A percentile compares a stretch with the other conserved stretches of the same genome.
These are phyloP conservation scores for Luffa aegyptiaca DNA, from an alignment of 306 rosid genomes.

Conservation along the genomic window DNA sequence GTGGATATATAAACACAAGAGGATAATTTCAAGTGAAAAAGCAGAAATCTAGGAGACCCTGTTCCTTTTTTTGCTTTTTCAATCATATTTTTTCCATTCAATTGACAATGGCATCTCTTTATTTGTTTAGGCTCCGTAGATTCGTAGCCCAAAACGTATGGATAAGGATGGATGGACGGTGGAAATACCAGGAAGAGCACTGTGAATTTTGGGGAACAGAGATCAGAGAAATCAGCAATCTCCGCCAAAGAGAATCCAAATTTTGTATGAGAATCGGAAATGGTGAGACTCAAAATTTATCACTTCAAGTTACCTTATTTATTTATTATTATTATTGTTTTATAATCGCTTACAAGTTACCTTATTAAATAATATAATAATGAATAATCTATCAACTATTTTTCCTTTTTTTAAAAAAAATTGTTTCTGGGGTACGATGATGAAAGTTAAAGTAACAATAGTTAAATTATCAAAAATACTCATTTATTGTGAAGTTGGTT, in stretches of 20 bases:
- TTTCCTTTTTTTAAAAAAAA: too few species aligned
- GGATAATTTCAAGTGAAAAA: not conserved
- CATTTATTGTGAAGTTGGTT: too few species aligned
- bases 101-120: not conserved
- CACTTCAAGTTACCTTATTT: not conserved
- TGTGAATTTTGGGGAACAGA: not conserved
- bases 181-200: not conserved
- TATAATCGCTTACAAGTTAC: not conserved
- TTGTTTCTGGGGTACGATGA: too few species aligned
- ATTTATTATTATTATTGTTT: too few species aligned
- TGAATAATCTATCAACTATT: too few species aligned
- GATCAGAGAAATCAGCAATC: not conserved
- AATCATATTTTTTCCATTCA: too few species aligned
- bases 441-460: too few species aligned
- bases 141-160: not conserved
- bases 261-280: not conserved
- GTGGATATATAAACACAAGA: not conserved
- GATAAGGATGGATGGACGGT: slow-evolving; percentile 3
- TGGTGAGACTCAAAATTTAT: not conserved
- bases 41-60: slow-evolving; percentile 3
- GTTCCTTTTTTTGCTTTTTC: not conserved
- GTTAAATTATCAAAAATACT: too few species aligned
- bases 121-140: not conserved
- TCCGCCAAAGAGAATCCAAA: not conserved
- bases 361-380: too few species aligned